These are phyloP conservation scores for Dictyostelium discoideum DNA, from an alignment of 78 protist genomes.

Conservation along the genomic window DNA sequence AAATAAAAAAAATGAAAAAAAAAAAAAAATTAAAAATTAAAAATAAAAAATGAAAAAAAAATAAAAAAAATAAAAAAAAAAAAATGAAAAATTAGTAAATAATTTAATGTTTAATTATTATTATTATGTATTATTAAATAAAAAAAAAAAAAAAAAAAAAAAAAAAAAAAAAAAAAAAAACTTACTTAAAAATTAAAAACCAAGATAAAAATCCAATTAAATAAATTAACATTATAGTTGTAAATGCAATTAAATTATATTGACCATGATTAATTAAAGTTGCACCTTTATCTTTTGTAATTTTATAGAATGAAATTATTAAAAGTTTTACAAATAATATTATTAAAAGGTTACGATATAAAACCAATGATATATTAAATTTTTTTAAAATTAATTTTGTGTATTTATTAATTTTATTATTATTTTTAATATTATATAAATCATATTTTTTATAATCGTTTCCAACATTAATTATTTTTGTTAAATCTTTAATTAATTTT, in stretches of 20 bases:
- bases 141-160: no score
- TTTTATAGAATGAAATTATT: neutral
- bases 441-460: slow-evolving; percentile 5
- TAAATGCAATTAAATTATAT: slow-evolving; percentile 41
- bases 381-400: neutral
- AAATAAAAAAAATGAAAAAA: neutral
- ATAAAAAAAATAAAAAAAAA: no score
- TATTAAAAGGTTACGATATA: neutral
- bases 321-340: neutral
- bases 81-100: no score
- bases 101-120: no score
- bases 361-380: neutral
- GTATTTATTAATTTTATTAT: neutral
- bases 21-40: no score
- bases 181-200: slow-evolving; percentile 43
- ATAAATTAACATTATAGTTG: slow-evolving; percentile 15
- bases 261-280: slow-evolving; percentile 54
- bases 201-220: slow-evolving; percentile 18
- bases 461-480: neutral
- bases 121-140: no score
- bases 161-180: neutral
- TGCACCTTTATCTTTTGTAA: slow-evolving; percentile 51
- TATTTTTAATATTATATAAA: neutral
- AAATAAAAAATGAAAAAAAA: no score
- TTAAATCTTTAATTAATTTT: neutral